These are phyloP conservation scores for Vaccinium corymbosum DNA, from an alignment of 148 eudicot species.

Conservation along the genomic window DNA sequence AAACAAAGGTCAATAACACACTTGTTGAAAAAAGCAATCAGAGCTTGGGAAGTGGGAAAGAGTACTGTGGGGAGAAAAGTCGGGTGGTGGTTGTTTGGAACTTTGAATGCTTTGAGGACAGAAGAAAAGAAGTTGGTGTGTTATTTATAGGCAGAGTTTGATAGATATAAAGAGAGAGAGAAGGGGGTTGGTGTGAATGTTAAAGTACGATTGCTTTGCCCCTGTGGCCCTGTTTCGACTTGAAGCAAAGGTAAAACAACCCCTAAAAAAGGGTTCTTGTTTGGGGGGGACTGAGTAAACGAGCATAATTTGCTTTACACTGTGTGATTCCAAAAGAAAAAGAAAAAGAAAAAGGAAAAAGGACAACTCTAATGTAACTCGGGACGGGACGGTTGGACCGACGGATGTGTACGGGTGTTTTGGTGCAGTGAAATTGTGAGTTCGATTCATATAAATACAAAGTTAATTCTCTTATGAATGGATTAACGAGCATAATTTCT, in stretches of 20 bases:
- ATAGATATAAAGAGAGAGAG: neutral
- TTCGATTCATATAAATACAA: no score
- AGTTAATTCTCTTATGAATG: no score
- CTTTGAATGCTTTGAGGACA: constrained; percentile 3
- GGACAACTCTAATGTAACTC: neutral
- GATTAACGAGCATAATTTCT: no score
- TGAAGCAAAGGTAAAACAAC: neutral
- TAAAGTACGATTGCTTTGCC: neutral
- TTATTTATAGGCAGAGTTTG: constrained; percentile 13
- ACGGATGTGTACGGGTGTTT: no score
- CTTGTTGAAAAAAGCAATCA: neutral
- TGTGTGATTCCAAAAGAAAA: neutral
- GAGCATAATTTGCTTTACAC: no score
- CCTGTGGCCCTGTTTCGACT: neutral
- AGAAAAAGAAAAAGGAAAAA: neutral
- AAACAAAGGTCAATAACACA: no score
- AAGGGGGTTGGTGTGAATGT: neutral
- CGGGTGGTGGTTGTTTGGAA: neutral
- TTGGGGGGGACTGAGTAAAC: no score
- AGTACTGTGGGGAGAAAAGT: neutral
- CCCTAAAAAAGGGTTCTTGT: neutral
- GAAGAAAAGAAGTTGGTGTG: neutral
- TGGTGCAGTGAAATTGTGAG: no score
- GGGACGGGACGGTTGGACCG: no score
- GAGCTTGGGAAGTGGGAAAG: neutral